Percentiles rank a stretch among this genome's conserved stretches.
These are phyloP conservation scores for Bonia amplexicaulis DNA, from an alignment of 176 grass and related monocot genomes.

Conservation along the genomic window DNA sequence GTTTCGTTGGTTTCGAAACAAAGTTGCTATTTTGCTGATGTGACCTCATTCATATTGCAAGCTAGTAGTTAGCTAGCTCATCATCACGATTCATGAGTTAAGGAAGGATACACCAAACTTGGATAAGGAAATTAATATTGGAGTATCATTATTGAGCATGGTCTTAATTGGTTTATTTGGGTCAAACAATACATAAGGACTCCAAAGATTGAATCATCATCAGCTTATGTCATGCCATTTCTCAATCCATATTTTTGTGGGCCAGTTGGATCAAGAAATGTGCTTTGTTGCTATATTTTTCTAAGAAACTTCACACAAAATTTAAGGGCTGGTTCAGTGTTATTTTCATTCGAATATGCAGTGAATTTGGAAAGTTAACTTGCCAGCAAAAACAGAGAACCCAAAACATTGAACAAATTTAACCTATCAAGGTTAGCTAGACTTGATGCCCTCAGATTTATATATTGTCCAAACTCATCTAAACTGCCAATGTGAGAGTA, in stretches of 20 bases:
- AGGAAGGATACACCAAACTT: slow-evolving; percentile 29
- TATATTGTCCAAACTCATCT: background rate
- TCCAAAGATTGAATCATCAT: background rate
- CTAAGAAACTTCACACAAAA: background rate
- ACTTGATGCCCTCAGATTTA: background rate
- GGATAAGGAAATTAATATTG: slow-evolving; percentile 34
- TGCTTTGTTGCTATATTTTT: background rate
- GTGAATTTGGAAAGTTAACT: background rate
- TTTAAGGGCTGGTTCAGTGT: background rate
- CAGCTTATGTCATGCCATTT: slow-evolving; percentile 18
- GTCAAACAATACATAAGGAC: background rate
- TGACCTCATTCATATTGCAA: slow-evolving; percentile 21
- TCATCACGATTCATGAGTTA: slow-evolving; percentile 23
- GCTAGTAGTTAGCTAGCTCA: slow-evolving; percentile 21
- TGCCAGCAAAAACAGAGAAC: background rate
- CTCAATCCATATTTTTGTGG: background rate
- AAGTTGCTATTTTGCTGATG: slow-evolving; percentile 15
- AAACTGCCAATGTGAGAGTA: background rate
- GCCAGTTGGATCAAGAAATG: background rate
- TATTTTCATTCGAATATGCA: background rate
- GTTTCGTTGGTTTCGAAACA: background rate
- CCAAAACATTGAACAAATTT: background rate
- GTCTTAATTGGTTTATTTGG: slow-evolving; percentile 19
- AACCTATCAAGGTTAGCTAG: background rate
- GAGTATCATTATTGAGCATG: slow-evolving; percentile 23